Base-by-base conservation (phyloP, 2,329 filamentous ascomycete species). In the Byssoonygena ceratinophila region DNA sequence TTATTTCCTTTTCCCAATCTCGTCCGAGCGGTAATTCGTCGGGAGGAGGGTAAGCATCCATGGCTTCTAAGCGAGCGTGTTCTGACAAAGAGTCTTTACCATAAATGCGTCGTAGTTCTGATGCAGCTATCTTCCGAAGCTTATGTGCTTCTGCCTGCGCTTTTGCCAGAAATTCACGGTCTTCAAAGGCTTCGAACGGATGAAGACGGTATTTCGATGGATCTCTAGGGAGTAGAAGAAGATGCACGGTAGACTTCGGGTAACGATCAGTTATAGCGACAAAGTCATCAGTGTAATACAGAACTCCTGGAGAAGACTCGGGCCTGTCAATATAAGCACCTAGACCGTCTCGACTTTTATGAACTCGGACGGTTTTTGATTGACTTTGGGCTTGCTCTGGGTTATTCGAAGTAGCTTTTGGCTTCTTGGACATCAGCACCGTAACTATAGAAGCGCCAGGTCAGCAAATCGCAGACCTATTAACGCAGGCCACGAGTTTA, bases 161-260 rank as follows among this genome's bases (percentile, higher is more conserved):
- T 18, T 76, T 70, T 1, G 70, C 72, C 0, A 92, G 79, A 66
- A 97, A 94, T 0, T 67, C 73, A 0, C 72, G 57, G 64, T 94
- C 82, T 27, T 83, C 76, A 59, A 95, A 82, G 3, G 86, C 87
- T 18, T 85, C 79, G 62, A 91, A 84, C 0, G 91, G 90, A 60
- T 94, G 85, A 9, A 81, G 71, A 4, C 75, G 70, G 59, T 76
- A 80, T 63, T 82, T 79, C 1, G 66, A 61, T 0, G 74, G 63
- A 37, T 84, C 79, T 46, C 90, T 84, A 5, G 90, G 87, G 4
- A 97, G 80, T n/a, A 97, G 79, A 2, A 98, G 84, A 1, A 87
- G 76, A 71, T 98, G 92, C 3, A 96, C 75, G 2, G 79, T 81
- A 2, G 86, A 80, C 68, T 97, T 98, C 7, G 92, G 90, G 64